Evolutionary conservation across 2,329 filamentous ascomycete species (phyloP).

Genomic region (Fusarium sp.): DNA sequence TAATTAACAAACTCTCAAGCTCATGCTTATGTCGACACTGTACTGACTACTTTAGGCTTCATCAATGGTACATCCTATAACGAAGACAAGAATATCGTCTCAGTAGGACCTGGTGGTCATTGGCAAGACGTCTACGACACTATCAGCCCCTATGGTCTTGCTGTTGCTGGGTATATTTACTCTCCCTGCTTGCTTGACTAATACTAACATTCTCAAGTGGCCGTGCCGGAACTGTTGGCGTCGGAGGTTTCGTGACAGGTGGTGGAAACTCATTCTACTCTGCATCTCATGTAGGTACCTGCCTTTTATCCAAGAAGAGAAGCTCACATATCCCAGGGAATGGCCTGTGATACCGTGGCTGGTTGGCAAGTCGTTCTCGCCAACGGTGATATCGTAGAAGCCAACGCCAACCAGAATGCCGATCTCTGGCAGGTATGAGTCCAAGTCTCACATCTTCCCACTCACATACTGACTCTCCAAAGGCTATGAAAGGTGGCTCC

Average conservation of each 20-base stretch:
- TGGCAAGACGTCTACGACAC: slow-evolving; percentile 57
- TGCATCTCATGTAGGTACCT: slow-evolving; percentile 42
- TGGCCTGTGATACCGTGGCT: slow-evolving; percentile 58
- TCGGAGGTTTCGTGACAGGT: slow-evolving; percentile 53
- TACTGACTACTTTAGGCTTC: slow-evolving; percentile 36
- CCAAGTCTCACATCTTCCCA: neutral
- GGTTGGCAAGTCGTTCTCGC: slow-evolving; percentile 61
- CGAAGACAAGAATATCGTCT: slow-evolving; percentile 47
- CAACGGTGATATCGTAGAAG: slow-evolving; percentile 58
- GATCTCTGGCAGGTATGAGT: slow-evolving; percentile 57
- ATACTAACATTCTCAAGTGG: slow-evolving; percentile 41
- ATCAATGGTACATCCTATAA: slow-evolving; percentile 52
- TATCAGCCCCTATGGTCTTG: slow-evolving; percentile 52
- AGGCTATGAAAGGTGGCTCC: slow-evolving; percentile 62
- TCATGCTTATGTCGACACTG: neutral
- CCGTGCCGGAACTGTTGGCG: slow-evolving; percentile 54
- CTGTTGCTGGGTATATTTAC: slow-evolving; percentile 47
- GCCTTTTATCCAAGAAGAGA: accelerated
- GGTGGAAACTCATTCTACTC: slow-evolving; percentile 56
- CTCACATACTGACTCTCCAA: neutral
- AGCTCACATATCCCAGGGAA: slow-evolving; percentile 31
- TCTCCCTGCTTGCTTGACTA: neutral
- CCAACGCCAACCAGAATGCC: slow-evolving; percentile 54
- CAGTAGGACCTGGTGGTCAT: slow-evolving; percentile 53
- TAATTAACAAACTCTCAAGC: slow-evolving; percentile 5